Evolutionary conservation across 2,329 filamentous ascomycete species (phyloP), one percentile per base, ranked within the genome.

Genomic region (Decorospora gaudefroyi): DNA sequence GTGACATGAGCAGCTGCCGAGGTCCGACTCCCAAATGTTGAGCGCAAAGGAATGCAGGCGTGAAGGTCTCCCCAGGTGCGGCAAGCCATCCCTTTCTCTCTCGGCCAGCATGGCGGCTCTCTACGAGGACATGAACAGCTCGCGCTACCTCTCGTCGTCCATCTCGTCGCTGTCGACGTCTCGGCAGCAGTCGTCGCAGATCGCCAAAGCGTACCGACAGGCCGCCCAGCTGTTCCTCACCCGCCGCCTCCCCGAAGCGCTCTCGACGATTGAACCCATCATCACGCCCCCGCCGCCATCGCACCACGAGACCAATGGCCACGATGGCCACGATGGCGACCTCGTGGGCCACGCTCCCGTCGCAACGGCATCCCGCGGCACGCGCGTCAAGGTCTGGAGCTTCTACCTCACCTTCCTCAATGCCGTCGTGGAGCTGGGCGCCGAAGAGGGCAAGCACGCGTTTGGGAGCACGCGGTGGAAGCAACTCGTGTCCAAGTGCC

Each of bases 381-480:
- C 89, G 44, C 80, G 91, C 55, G 87, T 96, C 70, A 99, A 97
- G 72, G 87, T 97, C 53, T 99, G 93, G 93, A 96, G 90, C 70
- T 79, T 99, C 62, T 99, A 97, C 69, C 80, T 97, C 55, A 96
- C 91, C 12, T 86, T 96, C 36, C 78, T 97, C 51, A 96, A 96
- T 74, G 87, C 90, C 26, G 87, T 96, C 53, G 78, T 95, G 23
- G 92, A 97, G 64, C 78, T 97, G 65, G 90, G 90, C 42, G 79
- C 88, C 1, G 89, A 96, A 57, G 91, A 96, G 70, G 93, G 92
- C 35, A 96, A 93, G 74, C 82, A 86, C 37, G 81, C 86, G 9
- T 95, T 97, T 73, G 93, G 93, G 3, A 84, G 83, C 38, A 83
- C 88, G 63, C 85, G 89, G 67, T 99, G 91, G 88, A 86, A 89